phyloP scores from a whole-genome alignment of 1,284 basidiomycete species.

The Ganoderma lucidum region DNA sequence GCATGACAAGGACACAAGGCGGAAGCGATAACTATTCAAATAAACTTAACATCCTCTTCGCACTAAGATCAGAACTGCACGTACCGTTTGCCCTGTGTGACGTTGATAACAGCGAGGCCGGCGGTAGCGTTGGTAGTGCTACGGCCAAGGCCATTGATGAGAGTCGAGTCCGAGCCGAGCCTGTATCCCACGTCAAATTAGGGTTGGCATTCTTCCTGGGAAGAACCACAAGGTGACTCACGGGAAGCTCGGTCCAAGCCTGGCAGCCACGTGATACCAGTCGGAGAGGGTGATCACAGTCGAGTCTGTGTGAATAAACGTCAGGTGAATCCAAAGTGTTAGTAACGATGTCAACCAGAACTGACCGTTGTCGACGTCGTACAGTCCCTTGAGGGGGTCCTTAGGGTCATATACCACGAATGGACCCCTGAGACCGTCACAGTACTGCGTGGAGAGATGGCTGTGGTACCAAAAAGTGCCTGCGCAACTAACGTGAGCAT shows the following conservation, averaged over 20 bases:
- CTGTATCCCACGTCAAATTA: slow-evolving; percentile 14
- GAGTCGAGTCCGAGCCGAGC: slow-evolving; percentile 41
- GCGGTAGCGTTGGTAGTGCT: slow-evolving; percentile 34
- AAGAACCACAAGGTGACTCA: slow-evolving; percentile 12
- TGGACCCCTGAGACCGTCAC: slow-evolving; percentile 46
- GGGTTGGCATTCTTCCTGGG: neutral
- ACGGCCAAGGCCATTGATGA: slow-evolving; percentile 60
- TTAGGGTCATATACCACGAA: slow-evolving; percentile 52
- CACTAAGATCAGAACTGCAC: slow-evolving; percentile 23
- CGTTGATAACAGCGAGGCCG: slow-evolving; percentile 44
- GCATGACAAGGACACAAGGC: slow-evolving; percentile 59
- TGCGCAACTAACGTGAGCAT: neutral
- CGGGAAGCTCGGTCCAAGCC: slow-evolving; percentile 32
- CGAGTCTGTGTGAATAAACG: slow-evolving; percentile 23
- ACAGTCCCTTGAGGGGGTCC: slow-evolving; percentile 47
- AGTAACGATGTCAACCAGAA: neutral
- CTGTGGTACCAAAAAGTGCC: slow-evolving; percentile 36
- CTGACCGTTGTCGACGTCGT: slow-evolving; percentile 53
- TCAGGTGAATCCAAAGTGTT: neutral
- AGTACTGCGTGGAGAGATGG: slow-evolving; percentile 37
- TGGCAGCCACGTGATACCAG: slow-evolving; percentile 37
- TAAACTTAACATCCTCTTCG: neutral
- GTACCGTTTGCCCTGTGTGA: slow-evolving; percentile 44
- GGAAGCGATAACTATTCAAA: slow-evolving; percentile 41
- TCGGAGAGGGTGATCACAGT: slow-evolving; percentile 39